A percentile compares a stretch with the other conserved stretches of the same genome.
Conservation (phyloP, 2,329 filamentous ascomycete species). For the Magnaporthiopsis incrustans region DNA sequence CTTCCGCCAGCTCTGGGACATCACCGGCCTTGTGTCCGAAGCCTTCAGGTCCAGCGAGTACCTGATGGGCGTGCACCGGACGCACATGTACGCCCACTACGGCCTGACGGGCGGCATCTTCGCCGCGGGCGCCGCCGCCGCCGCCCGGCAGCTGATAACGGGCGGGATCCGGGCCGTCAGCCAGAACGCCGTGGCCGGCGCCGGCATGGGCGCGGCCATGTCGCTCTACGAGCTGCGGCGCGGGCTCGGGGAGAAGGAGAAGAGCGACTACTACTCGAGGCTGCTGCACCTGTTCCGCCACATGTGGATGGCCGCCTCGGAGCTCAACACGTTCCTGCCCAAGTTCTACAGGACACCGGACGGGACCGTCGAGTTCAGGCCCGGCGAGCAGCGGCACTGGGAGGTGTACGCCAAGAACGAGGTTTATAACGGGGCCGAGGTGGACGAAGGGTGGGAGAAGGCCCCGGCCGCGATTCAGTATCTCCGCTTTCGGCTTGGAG, state of each 20-base stretch:
- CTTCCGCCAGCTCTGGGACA: not conserved
- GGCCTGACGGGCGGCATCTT: not conserved
- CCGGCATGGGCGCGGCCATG: not conserved
- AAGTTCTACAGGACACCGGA: not conserved
- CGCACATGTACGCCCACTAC: not conserved
- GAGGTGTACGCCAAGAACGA: not conserved
- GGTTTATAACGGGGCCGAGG: not conserved
- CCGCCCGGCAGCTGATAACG: not conserved
- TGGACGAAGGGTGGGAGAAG: not conserved
- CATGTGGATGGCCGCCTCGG: not conserved
- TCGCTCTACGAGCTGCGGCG: not conserved
- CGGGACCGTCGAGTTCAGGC: not conserved
- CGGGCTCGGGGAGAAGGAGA: not conserved
- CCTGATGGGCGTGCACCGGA: not conserved
- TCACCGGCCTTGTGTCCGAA: not conserved
- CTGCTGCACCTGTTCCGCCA: not conserved
- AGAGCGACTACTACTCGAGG: not conserved
- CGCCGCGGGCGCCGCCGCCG: too few species aligned
- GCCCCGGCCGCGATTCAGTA: not conserved
- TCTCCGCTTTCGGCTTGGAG: not conserved
- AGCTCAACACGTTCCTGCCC: not conserved
- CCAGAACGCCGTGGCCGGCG: not conserved
- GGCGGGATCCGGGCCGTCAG: not conserved
- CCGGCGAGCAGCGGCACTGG: not conserved
- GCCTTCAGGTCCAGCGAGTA: not conserved